A percentile compares a stretch with the other conserved stretches of the same genome.
phyloP scores from a whole-genome alignment of 2,329 filamentous ascomycete genomes.

The Fusarium albidum region DNA sequence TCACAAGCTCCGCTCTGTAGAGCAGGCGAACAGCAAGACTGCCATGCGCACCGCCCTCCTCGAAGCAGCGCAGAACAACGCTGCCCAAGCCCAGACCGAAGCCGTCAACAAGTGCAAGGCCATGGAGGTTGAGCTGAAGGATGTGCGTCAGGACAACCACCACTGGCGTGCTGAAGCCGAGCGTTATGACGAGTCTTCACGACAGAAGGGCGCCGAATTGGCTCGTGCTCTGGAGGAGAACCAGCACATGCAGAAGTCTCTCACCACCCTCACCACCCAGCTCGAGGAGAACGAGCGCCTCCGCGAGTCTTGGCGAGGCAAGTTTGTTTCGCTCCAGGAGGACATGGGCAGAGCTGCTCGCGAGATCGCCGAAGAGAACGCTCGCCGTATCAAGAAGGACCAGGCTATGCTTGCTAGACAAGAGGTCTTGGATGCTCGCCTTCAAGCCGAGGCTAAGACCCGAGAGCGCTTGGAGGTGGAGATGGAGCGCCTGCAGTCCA shows the following conservation, averaged over 20 bases:
- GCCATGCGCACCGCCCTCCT: slow-evolving; percentile 71
- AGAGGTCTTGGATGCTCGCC: slow-evolving; percentile 78
- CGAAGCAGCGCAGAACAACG: slow-evolving; percentile 70
- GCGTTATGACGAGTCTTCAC: slow-evolving; percentile 60
- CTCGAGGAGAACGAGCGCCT: slow-evolving; percentile 87
- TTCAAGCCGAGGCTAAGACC: slow-evolving; percentile 77
- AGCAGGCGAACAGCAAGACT: slow-evolving; percentile 63
- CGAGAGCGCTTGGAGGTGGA: slow-evolving; percentile 73
- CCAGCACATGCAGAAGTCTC: slow-evolving; percentile 76
- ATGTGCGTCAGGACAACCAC: slow-evolving; percentile 64
- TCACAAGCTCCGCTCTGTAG: slow-evolving; percentile 67
- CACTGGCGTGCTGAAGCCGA: slow-evolving; percentile 71
- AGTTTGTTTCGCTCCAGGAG: slow-evolving; percentile 85
- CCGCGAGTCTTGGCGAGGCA: slow-evolving; percentile 82
- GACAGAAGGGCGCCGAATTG: slow-evolving; percentile 59
- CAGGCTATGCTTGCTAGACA: slow-evolving; percentile 80
- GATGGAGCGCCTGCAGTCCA: slow-evolving; percentile 70
- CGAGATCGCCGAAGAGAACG: slow-evolving; percentile 84
- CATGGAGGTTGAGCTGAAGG: slow-evolving; percentile 63
- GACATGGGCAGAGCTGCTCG: slow-evolving; percentile 83
- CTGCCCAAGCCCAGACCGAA: slow-evolving; percentile 62
- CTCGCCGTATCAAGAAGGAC: slow-evolving; percentile 79
- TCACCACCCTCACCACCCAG: slow-evolving; percentile 78
- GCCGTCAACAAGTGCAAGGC: slow-evolving; percentile 62
- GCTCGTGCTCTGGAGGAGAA: slow-evolving; percentile 64